Evolutionary conservation across 805 yeast genomes (phyloP).

Genomic region (Candida easanensis): DNA sequence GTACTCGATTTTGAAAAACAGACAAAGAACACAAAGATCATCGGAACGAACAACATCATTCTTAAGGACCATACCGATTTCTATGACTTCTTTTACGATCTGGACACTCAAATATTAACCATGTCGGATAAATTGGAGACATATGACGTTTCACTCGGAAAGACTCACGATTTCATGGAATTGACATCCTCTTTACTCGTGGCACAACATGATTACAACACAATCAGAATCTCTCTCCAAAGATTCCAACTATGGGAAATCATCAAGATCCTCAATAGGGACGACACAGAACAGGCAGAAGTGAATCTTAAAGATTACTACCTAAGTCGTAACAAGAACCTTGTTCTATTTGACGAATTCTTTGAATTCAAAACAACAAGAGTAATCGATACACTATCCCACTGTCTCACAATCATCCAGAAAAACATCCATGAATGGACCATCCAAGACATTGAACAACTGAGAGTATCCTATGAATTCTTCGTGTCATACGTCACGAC

Average conservation of each 20-base stretch:
- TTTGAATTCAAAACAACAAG: slow-evolving; percentile 28
- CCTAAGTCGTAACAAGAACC: slow-evolving; percentile 29
- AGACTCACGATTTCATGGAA: slow-evolving; percentile 24
- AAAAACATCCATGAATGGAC: neutral
- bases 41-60: slow-evolving; percentile 69
- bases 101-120: slow-evolving; percentile 45
- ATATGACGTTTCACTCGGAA: slow-evolving; percentile 18
- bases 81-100: slow-evolving; percentile 63
- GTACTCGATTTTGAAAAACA: slow-evolving; percentile 29
- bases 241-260: slow-evolving; percentile 32
- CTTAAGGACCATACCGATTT: slow-evolving; percentile 50
- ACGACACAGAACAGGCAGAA: slow-evolving; percentile 17
- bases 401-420: slow-evolving; percentile 7
- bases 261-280: slow-evolving; percentile 25
- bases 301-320: slow-evolving; percentile 31
- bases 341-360: slow-evolving; percentile 32
- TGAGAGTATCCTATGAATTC: slow-evolving; percentile 7
- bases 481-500: slow-evolving; percentile 7
- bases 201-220: slow-evolving; percentile 29
- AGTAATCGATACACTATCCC: slow-evolving; percentile 21
- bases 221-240: slow-evolving; percentile 28
- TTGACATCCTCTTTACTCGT: slow-evolving; percentile 11
- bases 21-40: slow-evolving; percentile 35
- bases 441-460: neutral
- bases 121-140: slow-evolving; percentile 8